Evolutionary conservation across 1,284 basidiomycete species (phyloP).

Genomic region (Agroathelia rolfsii): DNA sequence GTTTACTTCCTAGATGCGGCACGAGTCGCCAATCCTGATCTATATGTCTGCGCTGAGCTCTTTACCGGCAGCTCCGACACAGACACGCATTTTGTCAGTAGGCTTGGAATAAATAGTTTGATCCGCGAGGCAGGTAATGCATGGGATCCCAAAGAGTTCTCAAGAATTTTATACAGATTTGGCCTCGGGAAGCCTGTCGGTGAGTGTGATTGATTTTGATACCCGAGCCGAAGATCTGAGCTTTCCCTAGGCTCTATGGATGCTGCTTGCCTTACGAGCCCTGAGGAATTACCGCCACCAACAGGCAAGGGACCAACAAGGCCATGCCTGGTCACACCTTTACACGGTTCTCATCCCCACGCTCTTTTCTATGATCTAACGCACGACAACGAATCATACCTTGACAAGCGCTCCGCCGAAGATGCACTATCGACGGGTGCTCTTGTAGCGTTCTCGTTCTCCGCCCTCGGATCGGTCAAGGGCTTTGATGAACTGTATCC

Average conservation of each 20-base stretch:
- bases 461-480: constrained; percentile 85
- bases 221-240: neutral
- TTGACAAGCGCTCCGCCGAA: constrained; percentile 84
- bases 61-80: constrained; percentile 95
- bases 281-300: constrained; percentile 67
- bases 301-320: constrained; percentile 72
- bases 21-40: constrained; percentile 77
- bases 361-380: constrained; percentile 91
- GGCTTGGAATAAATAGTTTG: constrained; percentile 85
- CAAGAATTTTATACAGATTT: constrained; percentile 75
- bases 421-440: constrained; percentile 89
- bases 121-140: constrained; percentile 90
- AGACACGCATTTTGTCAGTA: constrained; percentile 84
- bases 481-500: constrained; percentile 97
- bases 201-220: constrained; percentile 21
- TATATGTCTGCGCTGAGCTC: constrained; percentile 94
- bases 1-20: constrained; percentile 87
- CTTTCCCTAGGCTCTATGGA: constrained; percentile 78
- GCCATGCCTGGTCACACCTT: constrained; percentile 64
- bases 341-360: constrained; percentile 81
- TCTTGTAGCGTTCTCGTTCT: constrained; percentile 78
- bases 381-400: constrained; percentile 89
- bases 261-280: constrained; percentile 65
- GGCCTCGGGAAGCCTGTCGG: constrained; percentile 88
- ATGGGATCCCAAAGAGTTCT: constrained; percentile 79